These are phyloP conservation scores for Glutinoglossum americanum DNA, from an alignment of 495 filamentous ascomycete species.

Conservation along the genomic window DNA sequence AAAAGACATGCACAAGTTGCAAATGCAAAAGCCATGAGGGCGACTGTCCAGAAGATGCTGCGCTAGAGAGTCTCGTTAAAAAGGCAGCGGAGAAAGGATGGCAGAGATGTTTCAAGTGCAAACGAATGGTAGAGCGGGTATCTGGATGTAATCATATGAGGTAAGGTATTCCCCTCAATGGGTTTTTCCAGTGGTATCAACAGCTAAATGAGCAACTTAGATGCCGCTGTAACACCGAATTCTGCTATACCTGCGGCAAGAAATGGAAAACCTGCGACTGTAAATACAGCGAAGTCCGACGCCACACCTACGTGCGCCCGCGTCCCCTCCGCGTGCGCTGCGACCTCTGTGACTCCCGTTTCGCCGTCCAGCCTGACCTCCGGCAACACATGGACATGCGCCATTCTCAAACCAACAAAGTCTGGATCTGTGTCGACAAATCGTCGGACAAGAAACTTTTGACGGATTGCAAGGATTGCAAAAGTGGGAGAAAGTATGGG, in stretches of 20 bases:
- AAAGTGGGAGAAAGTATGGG: constrained; percentile 55
- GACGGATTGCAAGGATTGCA: constrained; percentile 73
- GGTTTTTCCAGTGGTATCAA: not conserved
- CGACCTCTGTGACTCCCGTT: not conserved
- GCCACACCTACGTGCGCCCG: not conserved
- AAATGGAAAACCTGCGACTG: not conserved
- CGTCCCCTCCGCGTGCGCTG: not conserved
- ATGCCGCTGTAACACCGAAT: not conserved
- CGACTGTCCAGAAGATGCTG: not conserved
- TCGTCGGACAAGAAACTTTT: constrained; percentile 27
- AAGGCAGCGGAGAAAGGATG: not conserved
- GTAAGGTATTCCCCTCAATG: not conserved
- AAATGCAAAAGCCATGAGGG: not conserved
- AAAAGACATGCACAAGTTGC: not conserved
- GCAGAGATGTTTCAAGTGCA: not conserved
- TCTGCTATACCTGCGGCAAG: not conserved
- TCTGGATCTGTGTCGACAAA: constrained; percentile 59
- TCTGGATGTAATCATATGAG: not conserved
- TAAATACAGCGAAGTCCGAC: not conserved
- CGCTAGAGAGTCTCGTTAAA: not conserved
- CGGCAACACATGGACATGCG: constrained; percentile 66
- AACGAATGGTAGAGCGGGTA: not conserved
- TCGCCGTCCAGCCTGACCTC: constrained; percentile 54
- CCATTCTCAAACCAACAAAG: constrained; percentile 50
- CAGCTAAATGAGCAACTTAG: not conserved